Evolutionary conservation across 2,329 filamentous ascomycete species (phyloP).

Genomic region (Nemania diffusa): DNA sequence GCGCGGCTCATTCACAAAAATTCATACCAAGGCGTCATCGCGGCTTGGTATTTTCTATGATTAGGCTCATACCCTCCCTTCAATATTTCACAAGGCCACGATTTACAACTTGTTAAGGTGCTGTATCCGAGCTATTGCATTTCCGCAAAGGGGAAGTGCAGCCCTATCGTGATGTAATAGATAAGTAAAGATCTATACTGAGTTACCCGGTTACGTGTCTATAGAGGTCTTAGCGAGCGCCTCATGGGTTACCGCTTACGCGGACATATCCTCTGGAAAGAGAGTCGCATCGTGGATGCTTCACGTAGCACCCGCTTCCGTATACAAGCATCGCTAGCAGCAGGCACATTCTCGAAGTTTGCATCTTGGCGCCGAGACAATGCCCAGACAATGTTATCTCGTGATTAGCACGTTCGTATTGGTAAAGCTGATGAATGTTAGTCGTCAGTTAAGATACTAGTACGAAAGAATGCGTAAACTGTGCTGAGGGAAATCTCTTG

Average conservation of each 20-base stretch:
- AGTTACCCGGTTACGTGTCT: constrained; percentile 22
- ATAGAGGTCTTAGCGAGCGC: background rate
- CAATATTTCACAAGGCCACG: background rate
- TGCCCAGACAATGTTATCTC: constrained; percentile 1
- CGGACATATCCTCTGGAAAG: constrained; percentile 25
- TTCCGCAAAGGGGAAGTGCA: constrained; percentile 13
- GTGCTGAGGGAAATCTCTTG: constrained; percentile 15
- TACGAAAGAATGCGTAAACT: constrained; percentile 24
- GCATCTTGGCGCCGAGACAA: constrained; percentile 34
- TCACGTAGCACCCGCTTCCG: constrained; percentile 10
- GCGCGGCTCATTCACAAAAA: constrained; percentile 18
- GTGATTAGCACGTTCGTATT: constrained; percentile 26
- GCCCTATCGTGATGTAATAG: constrained; percentile 6
- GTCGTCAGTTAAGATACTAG: constrained; percentile 14
- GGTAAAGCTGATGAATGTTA: constrained; percentile 30
- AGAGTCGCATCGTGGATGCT: background rate
- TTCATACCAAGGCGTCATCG: constrained; percentile 19
- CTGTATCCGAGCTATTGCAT: background rate
- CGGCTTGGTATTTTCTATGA: background rate
- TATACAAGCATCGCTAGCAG: constrained; percentile 7
- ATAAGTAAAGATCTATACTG: constrained; percentile 1
- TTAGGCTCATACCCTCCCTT: background rate
- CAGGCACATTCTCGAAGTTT: constrained; percentile 2
- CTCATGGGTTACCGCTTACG: constrained; percentile 20
- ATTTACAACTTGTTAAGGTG: constrained; percentile 7